A percentile compares a stretch with the other conserved stretches of the same genome.
These are phyloP conservation scores for Xylariaceae sp. DNA, from an alignment of 2,329 filamentous ascomycete species.

Conservation along the genomic window DNA sequence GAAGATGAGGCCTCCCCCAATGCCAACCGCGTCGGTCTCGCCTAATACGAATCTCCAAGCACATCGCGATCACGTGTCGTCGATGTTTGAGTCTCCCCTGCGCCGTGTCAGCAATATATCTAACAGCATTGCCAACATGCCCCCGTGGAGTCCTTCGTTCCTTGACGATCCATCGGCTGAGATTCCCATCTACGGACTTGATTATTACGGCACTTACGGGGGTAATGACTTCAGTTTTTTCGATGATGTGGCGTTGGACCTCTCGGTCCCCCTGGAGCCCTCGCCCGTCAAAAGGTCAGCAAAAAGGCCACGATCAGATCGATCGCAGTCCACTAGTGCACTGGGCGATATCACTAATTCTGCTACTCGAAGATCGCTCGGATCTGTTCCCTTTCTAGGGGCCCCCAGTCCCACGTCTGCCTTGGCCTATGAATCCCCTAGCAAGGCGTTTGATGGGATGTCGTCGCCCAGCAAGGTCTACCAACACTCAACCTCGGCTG, in stretches of 20 bases:
- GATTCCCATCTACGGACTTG: conserved; percentile 32
- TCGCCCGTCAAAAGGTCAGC: conserved; percentile 63
- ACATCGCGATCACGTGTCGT: conserved; percentile 76
- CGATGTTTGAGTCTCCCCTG: conserved; percentile 66
- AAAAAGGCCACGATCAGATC: conserved; percentile 57
- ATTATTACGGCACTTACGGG: conserved; percentile 38
- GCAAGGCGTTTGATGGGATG: conserved; percentile 51
- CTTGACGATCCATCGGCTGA: conserved; percentile 50
- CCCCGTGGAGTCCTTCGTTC: conserved; percentile 61
- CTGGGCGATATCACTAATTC: conserved; percentile 56
- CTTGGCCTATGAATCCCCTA: conserved; percentile 49
- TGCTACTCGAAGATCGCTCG: conserved; percentile 46
- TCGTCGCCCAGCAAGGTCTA: conserved; percentile 52
- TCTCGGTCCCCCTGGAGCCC: conserved; percentile 46
- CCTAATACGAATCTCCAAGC: conserved; percentile 88
- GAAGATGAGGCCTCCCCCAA: conserved; percentile 64
- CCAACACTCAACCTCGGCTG: conserved; percentile 36
- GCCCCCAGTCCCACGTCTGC: conserved; percentile 38
- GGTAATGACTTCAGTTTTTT: conserved; percentile 63
- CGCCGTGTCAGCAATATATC: conserved; percentile 44
- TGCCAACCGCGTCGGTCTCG: conserved; percentile 69
- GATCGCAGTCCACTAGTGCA: conserved; percentile 57
- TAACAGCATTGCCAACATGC: conserved; percentile 40
- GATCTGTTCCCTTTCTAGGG: conserved; percentile 48
- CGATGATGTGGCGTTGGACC: conserved; percentile 35